Evolutionary conservation across 768 basidiomycete species (phyloP).

Genomic region (Auricularia auricula-judae): DNA sequence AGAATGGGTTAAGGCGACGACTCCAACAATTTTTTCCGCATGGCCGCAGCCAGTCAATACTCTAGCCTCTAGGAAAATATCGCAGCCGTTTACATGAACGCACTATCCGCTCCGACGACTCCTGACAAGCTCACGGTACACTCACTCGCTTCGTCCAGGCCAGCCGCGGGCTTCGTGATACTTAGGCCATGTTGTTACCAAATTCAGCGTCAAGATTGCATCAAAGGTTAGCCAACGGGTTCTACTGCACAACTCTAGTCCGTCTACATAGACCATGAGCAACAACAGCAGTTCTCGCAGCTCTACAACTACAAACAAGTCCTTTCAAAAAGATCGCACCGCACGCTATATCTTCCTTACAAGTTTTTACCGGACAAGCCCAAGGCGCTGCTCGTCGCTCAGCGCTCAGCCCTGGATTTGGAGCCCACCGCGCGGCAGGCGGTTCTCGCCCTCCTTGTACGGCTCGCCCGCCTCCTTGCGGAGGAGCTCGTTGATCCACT

Average conservation of each 20-base stretch:
- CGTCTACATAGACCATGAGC: background rate
- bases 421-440: slow-evolving; percentile 51
- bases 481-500: slow-evolving; percentile 76
- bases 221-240: background rate
- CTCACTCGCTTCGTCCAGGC: no score
- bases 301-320: background rate
- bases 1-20: no score
- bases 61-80: no score
- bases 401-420: background rate
- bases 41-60: no score
- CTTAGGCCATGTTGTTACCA: no score
- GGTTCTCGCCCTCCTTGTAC: slow-evolving; percentile 58
- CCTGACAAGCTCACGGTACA: no score
- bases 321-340: background rate
- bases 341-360: background rate
- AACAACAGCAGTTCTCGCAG: background rate
- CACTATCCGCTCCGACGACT: no score
- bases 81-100: no score
- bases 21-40: no score
- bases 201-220: background rate
- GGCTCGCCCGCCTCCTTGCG: slow-evolving; percentile 64
- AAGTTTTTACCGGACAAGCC: background rate
- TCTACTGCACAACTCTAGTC: background rate
- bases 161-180: no score
- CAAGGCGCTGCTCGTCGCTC: no score